Base-by-base conservation (phyloP, 139 green algal genomes). In the Ettlia oleoabundans region DNA sequence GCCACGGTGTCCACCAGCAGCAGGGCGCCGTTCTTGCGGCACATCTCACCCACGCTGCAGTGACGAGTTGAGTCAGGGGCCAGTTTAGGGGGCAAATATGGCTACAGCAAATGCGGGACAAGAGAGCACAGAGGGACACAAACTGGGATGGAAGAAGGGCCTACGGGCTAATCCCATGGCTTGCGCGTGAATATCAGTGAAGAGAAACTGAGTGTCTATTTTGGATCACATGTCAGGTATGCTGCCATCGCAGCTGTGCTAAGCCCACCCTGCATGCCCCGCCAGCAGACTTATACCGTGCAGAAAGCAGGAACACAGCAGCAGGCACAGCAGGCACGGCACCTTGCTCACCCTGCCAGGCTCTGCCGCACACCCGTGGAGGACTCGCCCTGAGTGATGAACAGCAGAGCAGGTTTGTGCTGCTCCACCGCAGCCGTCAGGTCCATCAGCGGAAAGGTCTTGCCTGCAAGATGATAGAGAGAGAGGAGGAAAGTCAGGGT, bases 1-100 rank as follows among this genome's bases (percentile, higher is more conserved):
- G 88, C 92, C 40, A 98, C 96, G 1, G 95, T 96, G 92, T 98
- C 96, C 47, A 98, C 93, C 78, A 98, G 91, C 84, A 98, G 90
- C 88, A 98, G 89, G 3, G 92, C 93, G 84, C 90, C 92, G 37
- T 92, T 92, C 38, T 84, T 78, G 32, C 89, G 85, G 89, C 95
- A 98, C 55, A 96, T 76, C 65, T 97, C 92, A n/a, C 95, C 73
- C 37, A 55, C 71, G 18, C 19, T 65, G 55, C 55, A 58, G 32
- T 24, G 19, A 33, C 4, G 32, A 3, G 43, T 15, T 4, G 68
- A 1, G 41, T 7, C 24, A 21, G 35, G 4, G 13, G 24, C 7
- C 9, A 26, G 13, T 18, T 18, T 43, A 7, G 35, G 22, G 30
- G 30, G 30, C 32, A 71, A 24, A 22, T 1, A 2, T 7, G 10